Evolutionary conservation across 2,329 filamentous ascomycete species (phyloP).

Genomic region (Stagonosporopsis vannaccii): DNA sequence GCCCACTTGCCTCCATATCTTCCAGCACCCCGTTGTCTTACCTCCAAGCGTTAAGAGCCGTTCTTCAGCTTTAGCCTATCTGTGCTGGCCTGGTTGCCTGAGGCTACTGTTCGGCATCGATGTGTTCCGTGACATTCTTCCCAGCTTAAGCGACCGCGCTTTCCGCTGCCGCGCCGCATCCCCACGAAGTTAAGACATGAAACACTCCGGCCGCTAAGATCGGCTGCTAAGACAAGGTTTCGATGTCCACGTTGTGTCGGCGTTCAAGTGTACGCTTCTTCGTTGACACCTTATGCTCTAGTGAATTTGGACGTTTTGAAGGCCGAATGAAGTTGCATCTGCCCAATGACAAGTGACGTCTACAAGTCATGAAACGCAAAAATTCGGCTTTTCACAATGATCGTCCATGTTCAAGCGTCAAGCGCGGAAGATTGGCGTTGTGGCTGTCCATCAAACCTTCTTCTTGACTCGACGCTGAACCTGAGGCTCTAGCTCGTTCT

Average conservation of each 20-base stretch:
- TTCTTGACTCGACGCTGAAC: slow-evolving; percentile 6
- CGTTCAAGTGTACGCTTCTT: background rate
- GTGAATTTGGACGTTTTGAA: background rate
- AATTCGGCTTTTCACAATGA: background rate
- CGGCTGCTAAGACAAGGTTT: slow-evolving; percentile 1
- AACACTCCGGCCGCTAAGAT: slow-evolving; percentile 5
- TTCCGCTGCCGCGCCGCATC: slow-evolving; percentile 4
- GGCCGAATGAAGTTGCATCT: background rate
- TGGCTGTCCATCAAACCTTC: slow-evolving; percentile 11
- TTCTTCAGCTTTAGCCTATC: background rate
- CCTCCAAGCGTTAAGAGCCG: background rate
- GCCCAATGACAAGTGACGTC: background rate
- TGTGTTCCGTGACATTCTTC: background rate
- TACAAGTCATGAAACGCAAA: background rate
- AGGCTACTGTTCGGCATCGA: background rate
- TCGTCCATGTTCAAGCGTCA: background rate
- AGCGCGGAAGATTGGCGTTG: slow-evolving; percentile 1
- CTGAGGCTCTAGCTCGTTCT: background rate
- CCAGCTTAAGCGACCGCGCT: slow-evolving; percentile 7
- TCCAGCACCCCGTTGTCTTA: background rate
- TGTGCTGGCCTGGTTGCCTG: background rate
- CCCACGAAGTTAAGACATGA: slow-evolving; percentile 1
- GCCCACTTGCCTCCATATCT: background rate
- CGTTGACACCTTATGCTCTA: background rate
- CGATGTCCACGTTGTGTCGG: background rate